Percentiles rank a stretch among this genome's conserved stretches.
phyloP scores from a whole-genome alignment of 2,329 filamentous ascomycete species.

The Neopestalotiopsis sp. region DNA sequence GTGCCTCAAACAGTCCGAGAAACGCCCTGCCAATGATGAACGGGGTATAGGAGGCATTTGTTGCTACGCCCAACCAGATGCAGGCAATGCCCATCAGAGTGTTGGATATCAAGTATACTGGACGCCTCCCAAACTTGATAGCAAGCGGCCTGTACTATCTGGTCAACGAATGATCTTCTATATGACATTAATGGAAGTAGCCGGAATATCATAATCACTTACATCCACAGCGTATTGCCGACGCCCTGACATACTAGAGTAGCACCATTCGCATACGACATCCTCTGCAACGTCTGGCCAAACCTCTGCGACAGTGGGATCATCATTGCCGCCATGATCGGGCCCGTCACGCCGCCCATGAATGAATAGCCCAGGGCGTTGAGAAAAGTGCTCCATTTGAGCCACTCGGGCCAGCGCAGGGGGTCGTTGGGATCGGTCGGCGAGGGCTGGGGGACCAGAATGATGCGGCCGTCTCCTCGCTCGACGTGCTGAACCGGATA shows the following conservation, averaged over 20 bases:
- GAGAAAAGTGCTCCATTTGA: constrained; percentile 37
- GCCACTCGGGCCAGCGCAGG: constrained; percentile 49
- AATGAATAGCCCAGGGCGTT: neutral
- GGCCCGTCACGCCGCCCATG: constrained; percentile 6
- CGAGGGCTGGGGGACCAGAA: constrained; percentile 50
- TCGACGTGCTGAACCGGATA: neutral
- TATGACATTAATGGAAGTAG: neutral
- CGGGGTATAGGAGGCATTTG: constrained; percentile 3
- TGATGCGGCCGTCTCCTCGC: constrained; percentile 24
- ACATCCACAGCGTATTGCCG: constrained; percentile 10
- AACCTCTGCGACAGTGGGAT: constrained; percentile 2
- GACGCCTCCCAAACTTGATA: constrained; percentile 7
- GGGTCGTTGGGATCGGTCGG: constrained; percentile 51
- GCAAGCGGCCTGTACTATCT: neutral
- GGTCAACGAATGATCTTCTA: neutral
- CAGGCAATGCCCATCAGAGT: constrained; percentile 10
- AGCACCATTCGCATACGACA: neutral
- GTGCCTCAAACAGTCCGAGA: constrained; percentile 2
- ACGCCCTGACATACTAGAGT: constrained; percentile 9
- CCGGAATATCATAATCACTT: neutral
- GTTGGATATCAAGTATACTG: constrained; percentile 4
- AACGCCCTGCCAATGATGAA: constrained; percentile 9
- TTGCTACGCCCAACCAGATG: constrained; percentile 5
- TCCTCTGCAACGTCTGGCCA: constrained; percentile 2
- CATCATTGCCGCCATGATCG: constrained; percentile 11